Conservation (phyloP, 352 stramenopile genomes). For the Globisporangium paddicum region DNA sequence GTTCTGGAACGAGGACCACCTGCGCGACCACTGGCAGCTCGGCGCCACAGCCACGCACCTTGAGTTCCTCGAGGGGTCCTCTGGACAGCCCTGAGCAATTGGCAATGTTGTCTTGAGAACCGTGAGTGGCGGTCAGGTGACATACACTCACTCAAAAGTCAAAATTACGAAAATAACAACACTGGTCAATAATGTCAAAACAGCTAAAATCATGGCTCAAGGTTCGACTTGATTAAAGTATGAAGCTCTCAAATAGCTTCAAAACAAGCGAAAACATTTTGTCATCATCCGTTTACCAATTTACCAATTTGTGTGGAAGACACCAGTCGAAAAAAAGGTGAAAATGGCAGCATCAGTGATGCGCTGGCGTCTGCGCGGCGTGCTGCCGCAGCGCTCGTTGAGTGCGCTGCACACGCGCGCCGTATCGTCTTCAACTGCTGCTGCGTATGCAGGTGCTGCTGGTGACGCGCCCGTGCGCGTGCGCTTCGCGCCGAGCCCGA, state of each 20-base stretch:
- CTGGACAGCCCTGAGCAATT: slow-evolving; percentile 64
- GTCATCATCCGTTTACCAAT: too few relatives aligned
- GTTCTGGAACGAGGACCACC: slow-evolving; percentile 81
- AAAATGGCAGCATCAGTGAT: slow-evolving; percentile 7
- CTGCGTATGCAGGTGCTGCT: background rate
- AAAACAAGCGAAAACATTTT: too few relatives aligned
- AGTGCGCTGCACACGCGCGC: background rate
- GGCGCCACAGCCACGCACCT: slow-evolving; percentile 43
- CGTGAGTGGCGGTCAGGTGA: too few relatives aligned
- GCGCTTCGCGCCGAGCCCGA: slow-evolving; percentile 89
- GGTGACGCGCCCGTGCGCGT: slow-evolving; percentile 40
- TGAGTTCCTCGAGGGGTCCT: slow-evolving; percentile 69
- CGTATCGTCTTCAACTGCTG: background rate
- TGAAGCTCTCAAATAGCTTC: too few relatives aligned
- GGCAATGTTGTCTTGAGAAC: too few relatives aligned
- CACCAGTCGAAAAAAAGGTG: background rate
- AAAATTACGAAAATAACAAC: too few relatives aligned
- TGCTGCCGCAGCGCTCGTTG: slow-evolving; percentile 3
- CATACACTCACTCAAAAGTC: too few relatives aligned
- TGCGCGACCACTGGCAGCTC: slow-evolving; percentile 66
- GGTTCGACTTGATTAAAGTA: too few relatives aligned
- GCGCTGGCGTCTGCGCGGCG: slow-evolving; percentile 5
- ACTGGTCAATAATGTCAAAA: too few relatives aligned
- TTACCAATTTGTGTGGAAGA: background rate
- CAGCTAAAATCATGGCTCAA: too few relatives aligned